phyloP scores from a whole-genome alignment of 2,329 filamentous ascomycete genomes.

The Colletotrichum sp. region DNA sequence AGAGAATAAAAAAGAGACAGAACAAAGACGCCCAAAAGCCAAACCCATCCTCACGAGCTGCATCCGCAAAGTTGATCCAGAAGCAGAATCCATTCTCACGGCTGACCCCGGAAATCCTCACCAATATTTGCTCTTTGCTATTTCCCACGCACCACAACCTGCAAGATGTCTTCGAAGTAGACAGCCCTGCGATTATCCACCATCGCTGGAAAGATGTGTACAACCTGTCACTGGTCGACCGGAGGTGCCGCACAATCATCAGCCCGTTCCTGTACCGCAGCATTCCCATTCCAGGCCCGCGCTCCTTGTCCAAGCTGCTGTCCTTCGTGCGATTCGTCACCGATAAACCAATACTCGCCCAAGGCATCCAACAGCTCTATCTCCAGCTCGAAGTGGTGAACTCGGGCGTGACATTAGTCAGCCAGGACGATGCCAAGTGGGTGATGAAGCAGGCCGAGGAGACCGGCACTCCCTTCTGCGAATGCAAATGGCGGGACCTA shows the following conservation, averaged over 20 bases:
- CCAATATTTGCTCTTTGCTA: neutral
- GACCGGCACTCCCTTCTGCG: neutral
- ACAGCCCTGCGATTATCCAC: neutral
- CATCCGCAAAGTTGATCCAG: neutral
- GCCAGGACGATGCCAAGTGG: neutral
- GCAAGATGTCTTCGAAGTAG: neutral
- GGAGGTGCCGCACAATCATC: neutral
- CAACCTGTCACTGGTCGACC: neutral
- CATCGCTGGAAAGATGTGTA: neutral
- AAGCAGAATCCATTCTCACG: neutral
- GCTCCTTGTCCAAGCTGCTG: neutral
- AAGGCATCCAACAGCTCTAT: neutral
- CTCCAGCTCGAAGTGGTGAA: neutral
- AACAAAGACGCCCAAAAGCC: neutral
- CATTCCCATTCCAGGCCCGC: neutral
- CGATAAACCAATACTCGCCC: neutral
- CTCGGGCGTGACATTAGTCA: fast-evolving
- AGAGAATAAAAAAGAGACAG: neutral
- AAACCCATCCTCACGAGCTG: neutral
- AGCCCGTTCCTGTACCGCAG: neutral
- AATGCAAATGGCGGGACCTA: fast-evolving
- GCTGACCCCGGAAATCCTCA: neutral
- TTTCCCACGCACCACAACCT: neutral
- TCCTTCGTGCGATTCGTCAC: neutral
- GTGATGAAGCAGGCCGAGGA: neutral